A percentile compares a stretch with the other conserved stretches of the same genome.
These are phyloP conservation scores for Ogataea minuta DNA, from an alignment of 805 yeast genomes.

Conservation along the genomic window DNA sequence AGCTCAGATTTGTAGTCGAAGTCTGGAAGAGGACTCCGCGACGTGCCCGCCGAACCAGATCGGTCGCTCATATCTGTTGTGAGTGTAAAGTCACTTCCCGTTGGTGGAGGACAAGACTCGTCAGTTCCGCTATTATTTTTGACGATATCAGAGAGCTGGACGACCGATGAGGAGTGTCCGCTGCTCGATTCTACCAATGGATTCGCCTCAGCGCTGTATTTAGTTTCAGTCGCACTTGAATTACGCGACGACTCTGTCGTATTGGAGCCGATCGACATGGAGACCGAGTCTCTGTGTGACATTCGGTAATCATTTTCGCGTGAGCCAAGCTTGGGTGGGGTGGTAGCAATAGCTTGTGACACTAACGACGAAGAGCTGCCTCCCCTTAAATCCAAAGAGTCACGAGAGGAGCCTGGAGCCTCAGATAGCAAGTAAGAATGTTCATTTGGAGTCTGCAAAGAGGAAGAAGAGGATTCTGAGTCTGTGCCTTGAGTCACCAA, in stretches of 20 bases:
- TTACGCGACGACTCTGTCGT: constrained; percentile 35
- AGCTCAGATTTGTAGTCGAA: constrained; percentile 26
- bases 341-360: neutral
- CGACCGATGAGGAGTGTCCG: constrained; percentile 19
- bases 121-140: constrained; percentile 12
- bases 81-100: constrained; percentile 15
- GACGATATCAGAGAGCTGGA: constrained; percentile 24
- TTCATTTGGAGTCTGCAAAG: constrained; percentile 9
- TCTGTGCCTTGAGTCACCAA: constrained; percentile 13
- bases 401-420: constrained; percentile 12
- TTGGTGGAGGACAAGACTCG: constrained; percentile 1
- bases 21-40: neutral
- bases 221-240: constrained; percentile 21
- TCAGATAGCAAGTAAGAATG: constrained; percentile 18
- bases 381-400: constrained; percentile 1
- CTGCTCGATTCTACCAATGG: constrained; percentile 15
- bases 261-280: constrained; percentile 28
- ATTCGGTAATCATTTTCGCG: constrained; percentile 2
- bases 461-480: constrained; percentile 15
- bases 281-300: constrained; percentile 17
- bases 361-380: constrained; percentile 1
- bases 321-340: constrained; percentile 2
- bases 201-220: constrained; percentile 22
- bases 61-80: constrained; percentile 9
- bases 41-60: neutral